Conservation (phyloP, 768 basidiomycete species). For the Cystofilobasidium capitatum region DNA sequence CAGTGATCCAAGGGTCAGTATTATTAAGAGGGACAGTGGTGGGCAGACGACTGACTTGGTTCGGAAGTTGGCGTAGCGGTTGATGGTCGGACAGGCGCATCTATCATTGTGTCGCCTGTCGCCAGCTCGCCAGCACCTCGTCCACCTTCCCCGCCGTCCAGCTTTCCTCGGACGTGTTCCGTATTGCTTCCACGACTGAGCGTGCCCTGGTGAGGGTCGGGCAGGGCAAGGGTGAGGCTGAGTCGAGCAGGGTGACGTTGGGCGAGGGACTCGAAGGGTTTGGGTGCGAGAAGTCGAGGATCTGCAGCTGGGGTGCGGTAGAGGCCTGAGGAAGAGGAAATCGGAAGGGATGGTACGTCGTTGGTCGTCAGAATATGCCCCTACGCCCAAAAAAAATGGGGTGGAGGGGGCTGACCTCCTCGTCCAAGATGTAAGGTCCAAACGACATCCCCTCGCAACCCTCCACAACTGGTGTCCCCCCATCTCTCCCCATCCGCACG, state of each 20-base stretch:
- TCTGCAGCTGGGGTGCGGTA: background rate
- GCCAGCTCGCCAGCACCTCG: too few species aligned
- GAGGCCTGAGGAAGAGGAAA: background rate
- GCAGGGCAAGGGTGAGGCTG: too few species aligned
- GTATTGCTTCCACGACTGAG: too few species aligned
- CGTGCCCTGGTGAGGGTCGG: too few species aligned
- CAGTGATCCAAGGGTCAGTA: too few species aligned
- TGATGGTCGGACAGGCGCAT: too few species aligned
- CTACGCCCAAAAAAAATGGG: background rate
- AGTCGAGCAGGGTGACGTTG: too few species aligned
- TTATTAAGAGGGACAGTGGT: background rate
- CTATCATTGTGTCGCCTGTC: too few species aligned
- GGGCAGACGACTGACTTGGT: slow-evolving; percentile 1
- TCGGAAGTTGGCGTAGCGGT: slow-evolving; percentile 25
- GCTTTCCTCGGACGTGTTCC: too few species aligned
- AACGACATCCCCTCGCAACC: background rate
- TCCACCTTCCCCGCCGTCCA: too few species aligned
- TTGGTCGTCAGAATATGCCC: background rate
- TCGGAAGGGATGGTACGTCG: background rate
- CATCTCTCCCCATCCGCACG: background rate
- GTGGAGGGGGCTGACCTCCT: background rate
- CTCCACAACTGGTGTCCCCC: slow-evolving; percentile 14
- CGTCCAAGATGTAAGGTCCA: slow-evolving; percentile 2
- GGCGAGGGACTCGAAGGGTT: slow-evolving; percentile 19
- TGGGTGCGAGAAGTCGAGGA: slow-evolving; percentile 23